Percentiles rank a stretch among this genome's conserved stretches.
These are phyloP conservation scores for Vitis vinifera DNA, from an alignment of 164 flowering plant species.

Conservation along the genomic window DNA sequence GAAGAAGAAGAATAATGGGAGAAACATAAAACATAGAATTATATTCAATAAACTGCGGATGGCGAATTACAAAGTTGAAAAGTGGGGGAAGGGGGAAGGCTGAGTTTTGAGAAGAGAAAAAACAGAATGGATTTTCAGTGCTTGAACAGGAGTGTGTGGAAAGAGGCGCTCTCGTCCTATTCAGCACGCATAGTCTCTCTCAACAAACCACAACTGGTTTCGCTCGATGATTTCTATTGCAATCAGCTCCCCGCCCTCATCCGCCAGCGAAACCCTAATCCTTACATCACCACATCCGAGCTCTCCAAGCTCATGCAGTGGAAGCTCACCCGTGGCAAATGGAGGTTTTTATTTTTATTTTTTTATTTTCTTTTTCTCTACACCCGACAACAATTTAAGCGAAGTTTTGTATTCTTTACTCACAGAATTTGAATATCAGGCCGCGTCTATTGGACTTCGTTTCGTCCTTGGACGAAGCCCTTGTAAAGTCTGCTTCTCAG, in stretches of 20 bases:
- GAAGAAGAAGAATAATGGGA: too few species aligned
- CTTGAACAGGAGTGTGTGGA: slow-evolving; percentile 35
- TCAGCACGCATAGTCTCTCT: slow-evolving; percentile 40
- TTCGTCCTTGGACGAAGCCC: slow-evolving; percentile 55
- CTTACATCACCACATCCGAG: slow-evolving; percentile 68
- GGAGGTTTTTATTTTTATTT: slow-evolving; percentile 42
- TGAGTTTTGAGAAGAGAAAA: neutral
- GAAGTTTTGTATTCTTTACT: neutral
- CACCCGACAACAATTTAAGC: neutral
- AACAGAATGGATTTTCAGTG: slow-evolving; percentile 39
- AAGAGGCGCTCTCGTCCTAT: slow-evolving; percentile 41
- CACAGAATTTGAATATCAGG: slow-evolving; percentile 27
- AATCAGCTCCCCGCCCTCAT: slow-evolving; percentile 57
- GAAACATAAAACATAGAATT: too few species aligned
- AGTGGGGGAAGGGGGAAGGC: too few species aligned
- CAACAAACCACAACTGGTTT: slow-evolving; percentile 52
- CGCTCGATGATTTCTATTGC: slow-evolving; percentile 72
- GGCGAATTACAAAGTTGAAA: too few species aligned
- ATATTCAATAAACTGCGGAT: too few species aligned
- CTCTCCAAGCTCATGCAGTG: slow-evolving; percentile 79
- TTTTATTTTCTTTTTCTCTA: slow-evolving; percentile 1
- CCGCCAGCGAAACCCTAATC: slow-evolving; percentile 67
- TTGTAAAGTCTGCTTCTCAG: slow-evolving; percentile 59
- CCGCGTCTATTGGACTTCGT: slow-evolving; percentile 76
- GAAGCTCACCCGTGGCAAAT: slow-evolving; percentile 88